Base-by-base conservation (phyloP, 352 stramenopile genomes). In the Globisporangium cystogenes region DNA sequence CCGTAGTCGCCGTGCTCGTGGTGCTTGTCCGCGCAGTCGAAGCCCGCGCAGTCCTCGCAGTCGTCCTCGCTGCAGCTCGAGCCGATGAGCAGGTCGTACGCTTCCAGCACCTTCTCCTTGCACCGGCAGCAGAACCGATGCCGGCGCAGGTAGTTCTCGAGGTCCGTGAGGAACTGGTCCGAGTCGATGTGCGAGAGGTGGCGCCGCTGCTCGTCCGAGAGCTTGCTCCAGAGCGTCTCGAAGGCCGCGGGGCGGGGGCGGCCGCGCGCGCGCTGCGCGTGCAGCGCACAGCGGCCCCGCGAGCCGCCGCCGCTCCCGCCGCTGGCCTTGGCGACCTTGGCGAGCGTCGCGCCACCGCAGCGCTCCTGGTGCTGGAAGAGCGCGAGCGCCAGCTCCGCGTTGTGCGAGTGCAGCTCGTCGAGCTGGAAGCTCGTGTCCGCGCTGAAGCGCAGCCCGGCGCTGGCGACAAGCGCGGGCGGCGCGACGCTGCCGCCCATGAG, bases 91-190 rank as follows among this genome's bases (percentile, higher is more conserved):
- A 94, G 52, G 60, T 94, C 83, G 74, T 92, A 94, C 36, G 83
- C 83, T 59, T 94, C 83, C 55, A 94, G 70, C 39, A 93, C 83
- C 53, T 94, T 94, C 48, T 94, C 83, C 53, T 94, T 94, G 56
- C 83, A 94, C 11, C 83, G 79, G 55, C 83, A 94, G 57, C 83
- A 94, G 60, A 94, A 94, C 16, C 83, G 83, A 71, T 94, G 83
- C 33, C 83, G 77, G 31, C 83, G 81, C 59, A 94, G 47, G 64
- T 94, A 94, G 36, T 65, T 83, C 53, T 94, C 83, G 8, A 94
- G 57, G 59, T 94, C 83, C 15, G 76, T 90, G 37, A 94, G 66
- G 36, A 94, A 94, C 60, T 92, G 77, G 46, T 94, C 83, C 60
- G 83, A 94, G 61, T 92, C 82, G 33, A 94, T 89, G 55, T 92